Evolutionary conservation across 331 rosid genomes (phyloP).

Genomic region (Acacia pycnantha): DNA sequence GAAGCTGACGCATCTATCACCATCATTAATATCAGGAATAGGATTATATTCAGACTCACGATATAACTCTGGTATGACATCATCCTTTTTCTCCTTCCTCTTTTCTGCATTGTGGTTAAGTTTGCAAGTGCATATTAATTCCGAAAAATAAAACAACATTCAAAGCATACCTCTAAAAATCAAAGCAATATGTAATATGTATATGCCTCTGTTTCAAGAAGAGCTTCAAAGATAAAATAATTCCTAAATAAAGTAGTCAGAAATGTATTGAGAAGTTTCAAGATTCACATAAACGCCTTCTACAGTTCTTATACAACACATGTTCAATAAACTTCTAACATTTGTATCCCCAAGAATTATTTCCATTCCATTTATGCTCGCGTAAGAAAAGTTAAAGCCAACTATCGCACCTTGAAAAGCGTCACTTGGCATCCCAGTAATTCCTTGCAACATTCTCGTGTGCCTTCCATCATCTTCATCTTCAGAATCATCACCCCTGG

Average conservation of each 20-base stretch:
- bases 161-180: background rate
- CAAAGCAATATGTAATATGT: background rate
- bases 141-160: background rate
- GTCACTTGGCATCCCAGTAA: constrained; percentile 62
- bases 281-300: background rate
- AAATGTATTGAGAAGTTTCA: background rate
- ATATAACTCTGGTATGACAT: constrained; percentile 64
- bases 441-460: constrained; percentile 60
- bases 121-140: background rate
- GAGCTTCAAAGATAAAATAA: background rate
- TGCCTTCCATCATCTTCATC: constrained; percentile 57
- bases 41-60: constrained; percentile 92
- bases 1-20: constrained; percentile 57
- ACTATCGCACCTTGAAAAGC: constrained; percentile 56
- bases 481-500: constrained; percentile 39
- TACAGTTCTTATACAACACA: background rate
- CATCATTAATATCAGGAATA: constrained; percentile 68
- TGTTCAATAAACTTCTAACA: constrained; percentile 1
- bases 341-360: background rate
- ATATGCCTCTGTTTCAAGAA: background rate
- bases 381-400: background rate
- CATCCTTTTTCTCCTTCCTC: constrained; percentile 40
- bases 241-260: background rate
- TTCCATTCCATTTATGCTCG: background rate
- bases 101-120: constrained; percentile 44